A percentile compares a stretch with the other conserved stretches of the same genome.
Evolutionary conservation across 129 eudicot species (phyloP).

Genomic region (Deinandra increscens): DNA sequence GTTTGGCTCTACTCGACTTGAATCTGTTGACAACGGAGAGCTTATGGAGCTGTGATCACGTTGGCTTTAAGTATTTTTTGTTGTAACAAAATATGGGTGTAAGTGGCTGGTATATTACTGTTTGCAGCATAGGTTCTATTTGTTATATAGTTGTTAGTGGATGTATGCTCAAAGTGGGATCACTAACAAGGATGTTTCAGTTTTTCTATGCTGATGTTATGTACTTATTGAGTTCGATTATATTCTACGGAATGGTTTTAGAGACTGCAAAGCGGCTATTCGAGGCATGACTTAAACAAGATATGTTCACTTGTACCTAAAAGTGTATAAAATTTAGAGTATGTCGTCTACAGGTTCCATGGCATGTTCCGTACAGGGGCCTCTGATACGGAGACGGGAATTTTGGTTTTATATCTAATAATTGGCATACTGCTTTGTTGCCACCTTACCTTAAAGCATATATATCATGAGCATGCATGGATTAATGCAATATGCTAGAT

Average conservation of each 20-base stretch:
- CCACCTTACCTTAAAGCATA: conserved; percentile 96
- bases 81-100: too few relatives aligned
- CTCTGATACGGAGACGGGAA: conserved; percentile 95
- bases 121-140: too few relatives aligned
- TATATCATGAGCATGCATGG: conserved; percentile 94
- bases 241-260: conserved; percentile 80
- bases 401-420: conserved; percentile 91
- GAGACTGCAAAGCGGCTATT: conserved; percentile 97
- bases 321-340: conserved; percentile 1
- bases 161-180: too few relatives aligned
- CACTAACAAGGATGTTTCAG: too few relatives aligned
- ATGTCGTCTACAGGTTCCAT: conserved; percentile 65
- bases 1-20: too few relatives aligned
- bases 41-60: too few relatives aligned
- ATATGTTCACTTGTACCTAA: neutral
- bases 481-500: conserved; percentile 81
- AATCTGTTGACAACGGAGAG: too few relatives aligned
- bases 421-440: conserved; percentile 96
- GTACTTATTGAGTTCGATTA: too few relatives aligned
- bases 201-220: too few relatives aligned
- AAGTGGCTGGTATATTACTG: too few relatives aligned
- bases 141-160: too few relatives aligned
- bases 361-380: conserved; percentile 97
- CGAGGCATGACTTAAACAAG: conserved; percentile 62
- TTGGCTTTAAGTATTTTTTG: too few relatives aligned